Percentiles rank a stretch among this genome's conserved stretches.
Evolutionary conservation across 371 early-diverging fungal species (phyloP).

Genomic region (Pancytospora philotis): DNA sequence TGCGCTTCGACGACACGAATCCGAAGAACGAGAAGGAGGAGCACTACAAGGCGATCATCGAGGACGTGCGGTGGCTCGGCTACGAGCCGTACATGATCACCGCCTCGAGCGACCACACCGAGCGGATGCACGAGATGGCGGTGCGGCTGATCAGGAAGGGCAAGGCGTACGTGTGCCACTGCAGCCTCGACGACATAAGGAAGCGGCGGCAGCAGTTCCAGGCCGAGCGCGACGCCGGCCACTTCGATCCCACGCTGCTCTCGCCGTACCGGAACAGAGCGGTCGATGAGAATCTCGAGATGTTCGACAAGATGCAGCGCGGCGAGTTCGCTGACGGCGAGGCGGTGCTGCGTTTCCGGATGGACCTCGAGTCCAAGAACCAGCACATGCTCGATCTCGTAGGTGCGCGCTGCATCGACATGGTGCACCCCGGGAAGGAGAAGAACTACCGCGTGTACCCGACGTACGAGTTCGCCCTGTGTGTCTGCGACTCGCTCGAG

Average conservation of each 20-base stretch:
- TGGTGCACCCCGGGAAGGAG: conserved; percentile 74
- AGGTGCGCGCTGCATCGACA: conserved; percentile 82
- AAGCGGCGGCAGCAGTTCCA: conserved; percentile 52
- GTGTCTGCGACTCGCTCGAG: conserved; percentile 93
- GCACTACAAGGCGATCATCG: conserved; percentile 83
- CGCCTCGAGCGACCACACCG: conserved; percentile 88
- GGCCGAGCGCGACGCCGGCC: conserved; percentile 58
- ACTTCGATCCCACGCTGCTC: conserved; percentile 67
- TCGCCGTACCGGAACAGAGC: conserved; percentile 83
- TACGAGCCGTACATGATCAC: conserved; percentile 82
- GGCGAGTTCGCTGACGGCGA: conserved; percentile 83
- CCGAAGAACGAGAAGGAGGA: conserved; percentile 90
- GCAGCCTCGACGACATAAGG: conserved; percentile 80
- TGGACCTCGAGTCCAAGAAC: conserved; percentile 83
- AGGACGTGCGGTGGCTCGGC: conserved; percentile 90
- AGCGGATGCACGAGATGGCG: conserved; percentile 53
- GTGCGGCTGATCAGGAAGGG: conserved; percentile 66
- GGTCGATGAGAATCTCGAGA: conserved; percentile 73
- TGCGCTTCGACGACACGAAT: conserved; percentile 97
- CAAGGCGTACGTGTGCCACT: conserved; percentile 90
- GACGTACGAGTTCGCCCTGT: conserved; percentile 97
- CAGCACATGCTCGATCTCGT: conserved; percentile 97
- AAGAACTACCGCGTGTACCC: conserved; percentile 93
- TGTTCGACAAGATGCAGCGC: conserved; percentile 91
- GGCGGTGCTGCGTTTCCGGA: conserved; percentile 91